Conservation (phyloP, 352 stramenopile species). For the Phytophthora syringae region DNA sequence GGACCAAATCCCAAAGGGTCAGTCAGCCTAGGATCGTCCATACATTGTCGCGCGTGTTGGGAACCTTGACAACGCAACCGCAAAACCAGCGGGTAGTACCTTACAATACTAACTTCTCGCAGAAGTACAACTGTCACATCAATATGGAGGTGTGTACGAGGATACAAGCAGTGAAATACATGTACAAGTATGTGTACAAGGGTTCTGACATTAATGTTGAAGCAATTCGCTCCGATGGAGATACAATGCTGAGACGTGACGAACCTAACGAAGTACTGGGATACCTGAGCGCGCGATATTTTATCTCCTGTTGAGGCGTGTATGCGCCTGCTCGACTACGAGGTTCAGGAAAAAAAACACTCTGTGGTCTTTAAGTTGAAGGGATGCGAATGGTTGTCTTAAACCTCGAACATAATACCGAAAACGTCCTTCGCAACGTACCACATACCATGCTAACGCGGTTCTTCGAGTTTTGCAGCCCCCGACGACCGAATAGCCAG, state of each 20-base stretch:
- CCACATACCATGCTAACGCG: not conserved
- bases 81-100: conserved; percentile 1
- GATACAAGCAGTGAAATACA: not conserved
- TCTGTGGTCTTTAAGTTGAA: conserved; percentile 12
- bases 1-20: not conserved
- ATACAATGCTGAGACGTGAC: not conserved
- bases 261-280: not conserved
- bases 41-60: conserved; percentile 27
- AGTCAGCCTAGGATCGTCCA: conserved; percentile 26
- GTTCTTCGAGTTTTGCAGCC: conserved; percentile 17
- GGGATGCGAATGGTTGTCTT: not conserved
- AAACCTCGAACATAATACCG: not conserved
- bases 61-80: conserved; percentile 17
- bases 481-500: conserved; percentile 4
- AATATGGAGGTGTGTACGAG: not conserved
- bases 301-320: not conserved
- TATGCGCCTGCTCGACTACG: not conserved
- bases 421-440: not conserved
- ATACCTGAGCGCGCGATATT: not conserved
- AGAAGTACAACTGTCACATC: conserved; percentile 8
- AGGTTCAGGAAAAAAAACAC: conserved; percentile 3
- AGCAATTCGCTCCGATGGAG: not conserved
- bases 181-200: conserved; percentile 16
- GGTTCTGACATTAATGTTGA: not conserved
- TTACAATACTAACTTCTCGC: conserved; percentile 22